Conservation (phyloP, 345 rosid species). For the Geranium brycei region DNA sequence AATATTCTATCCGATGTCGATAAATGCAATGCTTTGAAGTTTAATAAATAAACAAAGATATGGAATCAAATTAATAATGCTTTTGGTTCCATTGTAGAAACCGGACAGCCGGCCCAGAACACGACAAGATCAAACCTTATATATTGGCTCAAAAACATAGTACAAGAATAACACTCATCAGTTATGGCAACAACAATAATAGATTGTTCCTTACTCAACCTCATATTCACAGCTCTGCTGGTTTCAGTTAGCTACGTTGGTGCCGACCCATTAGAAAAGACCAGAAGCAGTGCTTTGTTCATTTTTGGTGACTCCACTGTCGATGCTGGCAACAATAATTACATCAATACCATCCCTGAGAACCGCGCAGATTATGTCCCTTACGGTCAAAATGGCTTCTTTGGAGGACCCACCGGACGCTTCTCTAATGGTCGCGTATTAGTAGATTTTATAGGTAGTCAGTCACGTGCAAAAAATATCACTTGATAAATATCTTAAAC, state of each 20-base stretch:
- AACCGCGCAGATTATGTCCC: constrained; percentile 31
- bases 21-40: too few relatives aligned
- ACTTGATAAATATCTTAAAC: too few relatives aligned
- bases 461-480: too few relatives aligned
- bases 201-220: too few relatives aligned
- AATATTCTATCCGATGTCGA: too few relatives aligned
- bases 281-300: constrained; percentile 19
- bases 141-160: too few relatives aligned
- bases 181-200: too few relatives aligned
- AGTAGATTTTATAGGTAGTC: constrained; percentile 37
- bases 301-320: constrained; percentile 46
- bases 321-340: constrained; percentile 43
- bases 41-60: too few relatives aligned
- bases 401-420: constrained; percentile 29
- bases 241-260: neutral
- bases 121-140: too few relatives aligned
- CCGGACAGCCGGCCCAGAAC: neutral
- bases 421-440: constrained; percentile 44
- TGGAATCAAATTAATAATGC: too few relatives aligned
- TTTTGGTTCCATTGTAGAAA: neutral
- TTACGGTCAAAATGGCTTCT: constrained; percentile 33
- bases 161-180: too few relatives aligned
- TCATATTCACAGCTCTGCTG: neutral
- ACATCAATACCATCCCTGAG: constrained; percentile 27
- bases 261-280: neutral